Evolutionary conservation across 495 filamentous ascomycete genomes (phyloP), one percentile per base, ranked within the genome.

Genomic region (Podospora comata): DNA sequence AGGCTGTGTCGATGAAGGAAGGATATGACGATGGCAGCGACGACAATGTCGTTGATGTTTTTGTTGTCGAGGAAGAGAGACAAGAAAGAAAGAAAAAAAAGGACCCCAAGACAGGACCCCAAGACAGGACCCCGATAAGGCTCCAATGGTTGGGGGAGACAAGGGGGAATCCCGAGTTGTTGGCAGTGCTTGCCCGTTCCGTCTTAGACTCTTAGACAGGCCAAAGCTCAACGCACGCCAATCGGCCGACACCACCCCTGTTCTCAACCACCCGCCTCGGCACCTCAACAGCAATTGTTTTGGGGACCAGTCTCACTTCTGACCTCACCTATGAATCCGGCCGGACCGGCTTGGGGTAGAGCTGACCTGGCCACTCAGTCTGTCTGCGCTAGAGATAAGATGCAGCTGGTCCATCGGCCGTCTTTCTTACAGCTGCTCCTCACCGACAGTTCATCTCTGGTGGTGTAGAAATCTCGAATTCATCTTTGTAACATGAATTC

Each of bases 281-380:
- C 64, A 71, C 48, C 69, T 66, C 69, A 71, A 71, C 69, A 63
- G 63, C 68, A 71, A 58, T 64, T 60, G 19, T 20, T 54, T 60
- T 63, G 61, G 66, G 69, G 69, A 60, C 15, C 11, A 23, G 58
- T 64, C 48, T 18, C 27, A 27, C 1, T 44, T 26, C 7, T 20
- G 34, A 62, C 59, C 64, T 57, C 23, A 20, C 58, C 13, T 56
- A 63, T 19, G 30, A 32, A 16, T 48, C 39, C 39, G 39, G 39
- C 19, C 69, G 69, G 69, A 64, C 66, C 53, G 32, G 63, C 44
- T 20, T 63, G 67, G 65, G 59, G 69, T 13, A 48, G 13, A 48
- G 7, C 39, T 48, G 39, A 48, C 39, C 39, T 0, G 39, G 15
- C 34, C 34, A 39, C 34, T 1, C 23, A 23, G 34, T 39, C 6